Conservation (phyloP, 306 rosid genomes). For the Trifolium pratense region DNA sequence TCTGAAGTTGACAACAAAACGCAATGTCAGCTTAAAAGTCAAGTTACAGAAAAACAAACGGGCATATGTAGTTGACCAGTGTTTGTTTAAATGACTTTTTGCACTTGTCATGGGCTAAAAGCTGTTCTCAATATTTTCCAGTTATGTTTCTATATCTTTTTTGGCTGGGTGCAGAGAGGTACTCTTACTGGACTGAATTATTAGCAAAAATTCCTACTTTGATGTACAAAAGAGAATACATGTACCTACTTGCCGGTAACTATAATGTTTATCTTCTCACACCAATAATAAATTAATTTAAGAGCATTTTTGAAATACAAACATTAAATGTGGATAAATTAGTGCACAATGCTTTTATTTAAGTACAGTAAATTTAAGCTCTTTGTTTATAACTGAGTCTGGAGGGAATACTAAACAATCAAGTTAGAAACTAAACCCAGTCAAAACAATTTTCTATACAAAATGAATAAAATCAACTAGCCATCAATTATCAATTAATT, state of each 20-base stretch:
- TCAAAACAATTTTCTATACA: neutral
- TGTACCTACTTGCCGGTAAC: neutral
- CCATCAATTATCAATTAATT: neutral
- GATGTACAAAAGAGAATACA: neutral
- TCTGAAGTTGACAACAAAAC: slow-evolving; percentile 52
- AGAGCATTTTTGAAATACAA: neutral
- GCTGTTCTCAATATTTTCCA: neutral
- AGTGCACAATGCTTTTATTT: neutral
- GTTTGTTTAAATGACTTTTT: neutral
- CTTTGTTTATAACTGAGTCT: neutral
- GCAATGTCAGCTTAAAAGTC: neutral
- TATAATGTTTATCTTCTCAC: neutral
- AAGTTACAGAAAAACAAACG: neutral
- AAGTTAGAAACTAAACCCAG: neutral
- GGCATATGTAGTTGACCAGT: neutral
- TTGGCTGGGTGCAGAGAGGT: neutral
- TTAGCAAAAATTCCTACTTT: neutral
- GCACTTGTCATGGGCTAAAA: neutral
- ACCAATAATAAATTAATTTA: neutral
- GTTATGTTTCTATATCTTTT: neutral
- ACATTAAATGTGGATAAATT: neutral
- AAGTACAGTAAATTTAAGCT: neutral
- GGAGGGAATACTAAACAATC: neutral
- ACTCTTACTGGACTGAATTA: neutral
- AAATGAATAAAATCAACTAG: neutral